Evolutionary conservation across 2,329 filamentous ascomycete genomes (phyloP).

Genomic region (Aspergillus latus): DNA sequence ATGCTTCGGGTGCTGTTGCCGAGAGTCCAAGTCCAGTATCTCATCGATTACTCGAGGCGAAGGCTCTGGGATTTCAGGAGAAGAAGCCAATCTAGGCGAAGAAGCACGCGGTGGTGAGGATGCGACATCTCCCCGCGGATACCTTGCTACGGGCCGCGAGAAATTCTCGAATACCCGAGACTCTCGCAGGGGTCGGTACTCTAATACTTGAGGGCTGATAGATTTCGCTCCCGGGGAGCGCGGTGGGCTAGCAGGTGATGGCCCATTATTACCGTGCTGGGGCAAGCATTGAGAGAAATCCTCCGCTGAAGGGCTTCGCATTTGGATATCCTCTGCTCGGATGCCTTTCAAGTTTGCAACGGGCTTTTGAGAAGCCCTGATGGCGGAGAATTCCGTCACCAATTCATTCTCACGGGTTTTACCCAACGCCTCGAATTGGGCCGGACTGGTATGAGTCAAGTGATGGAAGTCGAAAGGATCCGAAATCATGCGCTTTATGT

Average conservation of each 20-base stretch:
- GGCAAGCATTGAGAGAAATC: conserved; percentile 26
- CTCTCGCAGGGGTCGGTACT: conserved; percentile 26
- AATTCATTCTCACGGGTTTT: conserved; percentile 53
- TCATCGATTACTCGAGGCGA: conserved; percentile 43
- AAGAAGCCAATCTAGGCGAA: conserved; percentile 35
- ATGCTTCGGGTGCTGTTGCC: conserved; percentile 33
- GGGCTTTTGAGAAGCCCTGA: conserved; percentile 54
- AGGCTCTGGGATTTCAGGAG: conserved; percentile 34
- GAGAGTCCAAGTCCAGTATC: conserved; percentile 36
- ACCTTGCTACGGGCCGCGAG: conserved; percentile 51
- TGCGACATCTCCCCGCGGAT: conserved; percentile 41
- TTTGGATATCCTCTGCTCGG: conserved; percentile 49
- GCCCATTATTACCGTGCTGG: conserved; percentile 23
- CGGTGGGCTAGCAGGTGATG: conserved; percentile 32
- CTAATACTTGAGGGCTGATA: conserved; percentile 25
- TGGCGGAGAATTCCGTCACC: conserved; percentile 54
- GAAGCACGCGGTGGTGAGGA: conserved; percentile 39
- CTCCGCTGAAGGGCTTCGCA: conserved; percentile 36
- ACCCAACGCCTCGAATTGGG: conserved; percentile 55
- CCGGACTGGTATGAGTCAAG: conserved; percentile 58
- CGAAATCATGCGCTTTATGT: conserved; percentile 55
- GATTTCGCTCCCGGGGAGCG: conserved; percentile 29
- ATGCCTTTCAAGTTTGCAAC: conserved; percentile 53
- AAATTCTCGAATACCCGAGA: conserved; percentile 54
- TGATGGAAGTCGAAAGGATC: conserved; percentile 66